Evolutionary conservation across 2,329 filamentous ascomycete species (phyloP).

Genomic region (Penicillium frequentans): DNA sequence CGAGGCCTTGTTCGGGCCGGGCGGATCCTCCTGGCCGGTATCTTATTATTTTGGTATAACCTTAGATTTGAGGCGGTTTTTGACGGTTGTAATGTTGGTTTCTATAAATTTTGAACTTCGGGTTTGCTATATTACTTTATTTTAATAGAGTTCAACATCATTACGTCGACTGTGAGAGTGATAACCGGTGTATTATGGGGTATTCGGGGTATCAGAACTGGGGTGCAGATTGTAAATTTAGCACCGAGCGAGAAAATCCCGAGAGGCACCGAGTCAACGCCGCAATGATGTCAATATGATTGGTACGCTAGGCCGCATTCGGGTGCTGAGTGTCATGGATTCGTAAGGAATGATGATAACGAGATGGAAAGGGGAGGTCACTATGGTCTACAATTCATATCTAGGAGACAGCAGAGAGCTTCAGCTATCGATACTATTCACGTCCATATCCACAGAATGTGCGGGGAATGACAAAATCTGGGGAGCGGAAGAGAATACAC

Average conservation of each 20-base stretch:
- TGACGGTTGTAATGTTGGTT: neutral
- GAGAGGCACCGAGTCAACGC: constrained; percentile 18
- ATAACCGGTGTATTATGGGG: neutral
- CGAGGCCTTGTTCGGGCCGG: constrained; percentile 11
- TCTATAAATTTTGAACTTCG: no score
- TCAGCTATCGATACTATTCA: neutral
- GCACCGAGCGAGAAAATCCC: neutral
- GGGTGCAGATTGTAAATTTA: neutral
- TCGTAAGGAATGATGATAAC: neutral
- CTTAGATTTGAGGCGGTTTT: neutral
- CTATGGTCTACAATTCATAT: neutral
- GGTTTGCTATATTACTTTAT: neutral
- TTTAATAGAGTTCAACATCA: neutral
- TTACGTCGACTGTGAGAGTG: neutral
- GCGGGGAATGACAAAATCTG: neutral
- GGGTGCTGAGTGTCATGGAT: neutral
- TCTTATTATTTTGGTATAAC: neutral
- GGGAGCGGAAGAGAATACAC: constrained; percentile 7
- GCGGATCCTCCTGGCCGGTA: neutral
- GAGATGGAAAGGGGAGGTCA: neutral
- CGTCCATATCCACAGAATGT: neutral
- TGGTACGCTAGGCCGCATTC: neutral
- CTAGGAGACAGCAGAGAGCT: neutral
- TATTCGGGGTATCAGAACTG: neutral
- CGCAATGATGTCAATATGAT: constrained; percentile 29